These are phyloP conservation scores for Clonostachys sp. DNA, from an alignment of 2,329 filamentous ascomycete genomes.

Conservation along the genomic window DNA sequence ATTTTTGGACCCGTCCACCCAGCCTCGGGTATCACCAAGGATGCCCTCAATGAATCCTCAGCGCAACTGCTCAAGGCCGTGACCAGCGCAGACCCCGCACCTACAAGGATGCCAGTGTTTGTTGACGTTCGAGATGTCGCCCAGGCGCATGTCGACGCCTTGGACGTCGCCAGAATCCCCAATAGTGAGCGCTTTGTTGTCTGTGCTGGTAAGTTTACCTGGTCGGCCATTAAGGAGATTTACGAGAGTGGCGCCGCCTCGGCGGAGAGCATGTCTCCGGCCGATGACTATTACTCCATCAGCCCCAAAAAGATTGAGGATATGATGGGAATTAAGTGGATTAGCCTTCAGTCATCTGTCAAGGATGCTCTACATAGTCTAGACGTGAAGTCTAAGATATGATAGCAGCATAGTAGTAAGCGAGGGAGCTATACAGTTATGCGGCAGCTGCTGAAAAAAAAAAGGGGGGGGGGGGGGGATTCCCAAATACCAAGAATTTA, in stretches of 20 bases:
- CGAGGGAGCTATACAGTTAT: too few relatives aligned
- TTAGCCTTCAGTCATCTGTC: not conserved
- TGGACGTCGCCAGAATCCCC: not conserved
- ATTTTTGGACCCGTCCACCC: constrained; percentile 38
- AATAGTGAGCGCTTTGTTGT: not conserved
- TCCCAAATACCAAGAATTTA: too few relatives aligned
- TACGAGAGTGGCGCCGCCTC: not conserved
- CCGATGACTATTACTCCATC: not conserved
- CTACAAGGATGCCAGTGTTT: not conserved
- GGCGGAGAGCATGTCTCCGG: not conserved
- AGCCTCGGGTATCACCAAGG: constrained; percentile 14
- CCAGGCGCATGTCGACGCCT: not conserved
- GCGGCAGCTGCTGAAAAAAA: too few relatives aligned
- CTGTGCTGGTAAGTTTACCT: not conserved
- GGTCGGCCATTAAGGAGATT: not conserved
- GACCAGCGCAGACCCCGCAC: not conserved
- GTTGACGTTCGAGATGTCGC: not conserved
- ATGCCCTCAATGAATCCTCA: constrained; percentile 30
- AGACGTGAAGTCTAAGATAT: not conserved
- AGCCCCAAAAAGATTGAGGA: not conserved
- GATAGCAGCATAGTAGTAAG: not conserved
- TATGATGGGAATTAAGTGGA: not conserved
- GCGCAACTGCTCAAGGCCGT: not conserved
- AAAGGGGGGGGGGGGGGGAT: too few relatives aligned
- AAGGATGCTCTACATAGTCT: not conserved